Evolutionary conservation across 2,329 filamentous ascomycete genomes (phyloP).

Genomic region (Gnomoniopsis sp.): DNA sequence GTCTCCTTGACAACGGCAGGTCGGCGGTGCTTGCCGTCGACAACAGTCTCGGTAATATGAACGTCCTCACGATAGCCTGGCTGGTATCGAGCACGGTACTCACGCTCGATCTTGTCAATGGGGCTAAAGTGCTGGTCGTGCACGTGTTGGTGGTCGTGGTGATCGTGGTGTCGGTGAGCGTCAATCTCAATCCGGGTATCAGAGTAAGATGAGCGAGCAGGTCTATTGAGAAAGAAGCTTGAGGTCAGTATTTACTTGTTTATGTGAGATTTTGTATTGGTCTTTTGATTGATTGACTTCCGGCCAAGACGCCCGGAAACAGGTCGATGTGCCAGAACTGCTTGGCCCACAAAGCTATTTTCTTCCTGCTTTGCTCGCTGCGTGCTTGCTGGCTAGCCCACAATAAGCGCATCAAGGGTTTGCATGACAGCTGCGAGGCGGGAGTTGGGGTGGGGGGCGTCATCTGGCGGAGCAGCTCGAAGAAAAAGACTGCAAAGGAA

Average conservation of each 20-base stretch:
- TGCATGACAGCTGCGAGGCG: background rate
- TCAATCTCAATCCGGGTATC: conserved; percentile 67
- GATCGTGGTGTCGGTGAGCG: conserved; percentile 32
- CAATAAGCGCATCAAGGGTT: background rate
- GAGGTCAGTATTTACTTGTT: conserved; percentile 1
- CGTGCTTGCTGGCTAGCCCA: background rate
- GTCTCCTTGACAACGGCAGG: conserved; percentile 29
- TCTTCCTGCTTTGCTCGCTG: too few species aligned
- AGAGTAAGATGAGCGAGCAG: conserved; percentile 43
- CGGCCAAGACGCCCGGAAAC: too few species aligned
- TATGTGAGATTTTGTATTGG: background rate
- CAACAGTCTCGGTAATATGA: conserved; percentile 32
- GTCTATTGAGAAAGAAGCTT: conserved; percentile 27
- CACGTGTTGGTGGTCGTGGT: conserved; percentile 22
- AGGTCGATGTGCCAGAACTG: too few species aligned
- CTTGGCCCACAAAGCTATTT: too few species aligned
- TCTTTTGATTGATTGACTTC: background rate
- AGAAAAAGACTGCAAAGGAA: conserved; percentile 14
- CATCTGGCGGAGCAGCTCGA: conserved; percentile 13
- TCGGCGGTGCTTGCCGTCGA: conserved; percentile 35
- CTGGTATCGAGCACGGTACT: conserved; percentile 61
- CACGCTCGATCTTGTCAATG: conserved; percentile 63
- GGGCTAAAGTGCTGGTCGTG: conserved; percentile 34
- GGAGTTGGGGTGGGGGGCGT: background rate
- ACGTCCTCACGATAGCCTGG: conserved; percentile 42